Base-by-base conservation (phyloP, 148 eudicot species). In the Rhododendron williamsianum region DNA sequence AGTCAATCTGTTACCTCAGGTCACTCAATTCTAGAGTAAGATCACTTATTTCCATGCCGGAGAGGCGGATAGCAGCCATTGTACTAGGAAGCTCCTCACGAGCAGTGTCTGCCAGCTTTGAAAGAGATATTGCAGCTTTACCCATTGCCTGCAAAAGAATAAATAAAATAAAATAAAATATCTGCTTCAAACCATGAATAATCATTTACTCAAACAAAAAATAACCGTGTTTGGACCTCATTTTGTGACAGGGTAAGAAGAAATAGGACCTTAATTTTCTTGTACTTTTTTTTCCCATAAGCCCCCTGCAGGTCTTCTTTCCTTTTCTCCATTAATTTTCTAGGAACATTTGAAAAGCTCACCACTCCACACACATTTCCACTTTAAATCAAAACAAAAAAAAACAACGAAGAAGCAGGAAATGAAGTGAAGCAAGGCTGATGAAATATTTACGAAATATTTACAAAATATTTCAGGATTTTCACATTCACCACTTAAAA, bases 1-100 rank as follows among this genome's bases (percentile, higher is more conserved):
- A 54, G 10, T 58, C 4, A 45, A 18, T 48, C n/a, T 63, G 65
- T 85, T 89, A 96, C 98, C 98, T 94, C 54, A 96, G 89, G 84
- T 94, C 98, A 90, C 92, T 93, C 58, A 94, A 85, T 88, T 94
- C 98, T 69, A 94, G 88, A 19, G 98, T 96, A 86, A 96, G 98
- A 89, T 96, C 98, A 89, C 98, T 94, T 86, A 96, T 91, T 91
- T 96, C 98, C 94, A 96, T 94, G 89, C 98, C 93, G 41, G 98
- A 93, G 46, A 94, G 92, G 88, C 96, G 91, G 85, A 94, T 85
- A 81, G 98, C 98, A 90, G 98, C 94, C 95, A 96, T 93, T 83
- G 98, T 96, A 84, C 94, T 90, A 33, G 98, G 98, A 74, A 94
- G 92, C 91, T 94, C 98, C 89, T 94, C 96, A 25, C 93, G 89